Percentiles rank a stretch among this genome's conserved stretches.
Conservation (phyloP, 1,284 basidiomycete species). For the Psilocybe mexicana region DNA sequence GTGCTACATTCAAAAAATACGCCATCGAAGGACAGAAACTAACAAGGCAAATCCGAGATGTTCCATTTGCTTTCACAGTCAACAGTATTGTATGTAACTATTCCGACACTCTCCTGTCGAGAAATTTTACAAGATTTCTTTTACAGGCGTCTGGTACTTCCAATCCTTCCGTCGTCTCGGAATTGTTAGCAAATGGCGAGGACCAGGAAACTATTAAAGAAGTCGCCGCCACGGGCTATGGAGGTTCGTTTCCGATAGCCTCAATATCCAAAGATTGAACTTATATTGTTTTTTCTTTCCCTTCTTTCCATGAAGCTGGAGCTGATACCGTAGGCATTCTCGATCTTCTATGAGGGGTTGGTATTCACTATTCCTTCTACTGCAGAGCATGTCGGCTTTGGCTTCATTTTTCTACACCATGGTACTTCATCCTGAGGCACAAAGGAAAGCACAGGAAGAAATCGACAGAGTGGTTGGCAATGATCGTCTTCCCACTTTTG, state of each 20-base stretch:
- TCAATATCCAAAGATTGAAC: too few species aligned
- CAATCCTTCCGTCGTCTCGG: slow-evolving; percentile 22
- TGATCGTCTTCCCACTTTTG: slow-evolving; percentile 29
- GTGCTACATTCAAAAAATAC: slow-evolving; percentile 29
- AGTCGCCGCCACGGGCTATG: slow-evolving; percentile 17
- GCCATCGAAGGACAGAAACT: slow-evolving; percentile 24
- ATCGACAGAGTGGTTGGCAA: slow-evolving; percentile 17
- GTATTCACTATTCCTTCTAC: neutral
- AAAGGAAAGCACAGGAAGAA: slow-evolving; percentile 21
- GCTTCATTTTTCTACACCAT: slow-evolving; percentile 35
- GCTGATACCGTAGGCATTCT: slow-evolving; percentile 14
- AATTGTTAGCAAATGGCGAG: slow-evolving; percentile 19
- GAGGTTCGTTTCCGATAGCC: slow-evolving; percentile 3
- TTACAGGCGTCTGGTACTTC: slow-evolving; percentile 21
- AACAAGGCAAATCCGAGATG: slow-evolving; percentile 26
- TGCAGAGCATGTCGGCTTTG: slow-evolving; percentile 12
- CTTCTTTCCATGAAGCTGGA: slow-evolving; percentile 10
- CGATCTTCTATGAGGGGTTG: neutral
- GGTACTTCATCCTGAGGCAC: slow-evolving; percentile 33
- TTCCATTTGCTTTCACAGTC: slow-evolving; percentile 30
- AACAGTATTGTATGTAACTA: slow-evolving; percentile 29
- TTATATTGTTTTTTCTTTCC: too few species aligned
- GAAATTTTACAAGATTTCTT: neutral
- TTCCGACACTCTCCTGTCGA: neutral
- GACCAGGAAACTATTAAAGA: slow-evolving; percentile 23